A percentile compares a stretch with the other conserved stretches of the same genome.
phyloP scores from a whole-genome alignment of 306 rosid species.

The Trifolium dubium region DNA sequence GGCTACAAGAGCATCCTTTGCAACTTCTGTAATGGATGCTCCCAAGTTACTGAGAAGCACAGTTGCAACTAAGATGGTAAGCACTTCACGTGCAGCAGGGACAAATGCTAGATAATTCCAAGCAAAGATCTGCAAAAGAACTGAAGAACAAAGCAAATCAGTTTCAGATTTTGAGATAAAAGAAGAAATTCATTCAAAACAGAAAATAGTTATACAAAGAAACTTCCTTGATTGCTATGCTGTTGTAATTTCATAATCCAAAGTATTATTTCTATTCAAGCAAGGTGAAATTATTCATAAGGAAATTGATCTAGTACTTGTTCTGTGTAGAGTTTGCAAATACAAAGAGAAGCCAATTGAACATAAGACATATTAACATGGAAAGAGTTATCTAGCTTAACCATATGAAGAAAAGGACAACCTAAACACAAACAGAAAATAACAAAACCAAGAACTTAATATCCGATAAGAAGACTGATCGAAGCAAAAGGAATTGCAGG shows the following conservation, averaged over 20 bases:
- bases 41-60: conserved; percentile 87
- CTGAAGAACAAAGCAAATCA: conserved; percentile 60
- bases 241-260: neutral
- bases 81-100: conserved; percentile 62
- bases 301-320: neutral
- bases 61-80: conserved; percentile 60
- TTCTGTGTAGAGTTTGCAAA: conserved; percentile 2
- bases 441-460: neutral
- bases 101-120: conserved; percentile 78
- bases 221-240: neutral
- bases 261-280: too few species aligned
- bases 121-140: conserved; percentile 76
- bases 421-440: neutral
- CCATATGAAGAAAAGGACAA: neutral
- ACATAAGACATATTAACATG: neutral
- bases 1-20: conserved; percentile 91
- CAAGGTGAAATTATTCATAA: too few species aligned
- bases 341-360: conserved; percentile 8
- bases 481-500: neutral
- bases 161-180: neutral
- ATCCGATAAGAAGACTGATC: conserved; percentile 1
- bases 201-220: neutral
- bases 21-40: conserved; percentile 88
- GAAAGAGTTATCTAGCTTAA: neutral
- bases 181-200: conserved; percentile 16